Base-by-base conservation (phyloP, 495 filamentous ascomycete genomes). In the Penicillium parvum region DNA sequence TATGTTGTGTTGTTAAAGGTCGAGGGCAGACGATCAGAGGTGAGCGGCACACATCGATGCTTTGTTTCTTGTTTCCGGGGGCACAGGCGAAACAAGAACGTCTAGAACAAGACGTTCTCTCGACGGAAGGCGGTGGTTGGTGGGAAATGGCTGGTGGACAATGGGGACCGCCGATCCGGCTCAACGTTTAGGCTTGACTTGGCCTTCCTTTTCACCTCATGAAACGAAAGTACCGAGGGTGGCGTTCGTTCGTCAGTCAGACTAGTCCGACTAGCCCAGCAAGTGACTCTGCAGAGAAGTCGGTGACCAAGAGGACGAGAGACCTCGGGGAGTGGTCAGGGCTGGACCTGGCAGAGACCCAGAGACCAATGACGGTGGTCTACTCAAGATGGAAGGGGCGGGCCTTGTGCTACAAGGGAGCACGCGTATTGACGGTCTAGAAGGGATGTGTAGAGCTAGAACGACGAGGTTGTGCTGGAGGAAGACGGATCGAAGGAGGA, bases 61-160 rank as follows among this genome's bases (percentile, higher is more conserved):
- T 60, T 50, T 52, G 47, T 58, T n/a, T n/a, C n/a, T n/a, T n/a
- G n/a, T n/a, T 52, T 44, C 34, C 35, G 37, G 50, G 39, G 33
- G 40, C 18, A 32, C 46, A 39, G 19, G 32, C 40, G 38, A 49
- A 50, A 45, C 39, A 47, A 49, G 61, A 63, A 60, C 57, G 63
- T 62, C 65, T 66, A 69, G 65, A 66, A 66, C 63, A 45, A 35
- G 30, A 47, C n/a, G n/a, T n/a, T n/a, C n/a, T n/a, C n/a, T n/a
- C 41, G 46, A 42, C 39, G 32, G 37, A 37, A 19, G 35, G 52
- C 32, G 37, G 26, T 61, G 54, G 51, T 61, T 61, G 57, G 57
- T 45, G 50, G 57, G 25, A 47, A 33, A 29, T 37, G n/a, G n/a
- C n/a, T n/a, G n/a, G n/a, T n/a, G n/a, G 35, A 28, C 17, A 40